Evolutionary conservation across 176 grass and related monocot genomes (phyloP).

Genomic region (Raddia guianensis): DNA sequence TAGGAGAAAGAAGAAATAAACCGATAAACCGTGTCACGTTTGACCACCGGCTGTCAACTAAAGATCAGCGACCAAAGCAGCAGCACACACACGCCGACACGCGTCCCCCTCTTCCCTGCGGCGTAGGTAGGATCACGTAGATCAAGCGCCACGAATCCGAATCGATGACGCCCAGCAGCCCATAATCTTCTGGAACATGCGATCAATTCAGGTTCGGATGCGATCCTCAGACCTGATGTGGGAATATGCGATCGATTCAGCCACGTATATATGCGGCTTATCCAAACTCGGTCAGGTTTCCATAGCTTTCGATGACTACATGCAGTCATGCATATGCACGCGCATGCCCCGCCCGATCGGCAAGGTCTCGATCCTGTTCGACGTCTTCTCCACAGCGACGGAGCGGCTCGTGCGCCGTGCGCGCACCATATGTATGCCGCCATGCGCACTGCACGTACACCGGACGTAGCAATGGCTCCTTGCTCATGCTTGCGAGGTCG

Average conservation of each 20-base stretch:
- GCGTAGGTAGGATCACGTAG: neutral
- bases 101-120: neutral
- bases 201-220: too few species aligned
- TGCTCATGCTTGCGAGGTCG: too few species aligned
- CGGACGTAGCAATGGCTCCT: neutral
- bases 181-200: too few species aligned
- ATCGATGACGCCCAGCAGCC: neutral
- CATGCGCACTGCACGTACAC: neutral
- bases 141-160: neutral
- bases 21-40: neutral
- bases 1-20: neutral
- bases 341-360: neutral
- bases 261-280: neutral
- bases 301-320: neutral
- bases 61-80: neutral
- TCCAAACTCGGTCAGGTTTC: neutral
- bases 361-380: neutral
- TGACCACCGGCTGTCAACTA: neutral
- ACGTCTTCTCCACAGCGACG: neutral
- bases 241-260: too few species aligned
- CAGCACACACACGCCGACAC: neutral
- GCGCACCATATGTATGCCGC: neutral
- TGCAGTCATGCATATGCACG: too few species aligned
- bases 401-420: neutral
- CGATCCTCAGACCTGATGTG: too few species aligned